Conservation (phyloP, 768 basidiomycete genomes). For the Gymnopilus junonius region DNA sequence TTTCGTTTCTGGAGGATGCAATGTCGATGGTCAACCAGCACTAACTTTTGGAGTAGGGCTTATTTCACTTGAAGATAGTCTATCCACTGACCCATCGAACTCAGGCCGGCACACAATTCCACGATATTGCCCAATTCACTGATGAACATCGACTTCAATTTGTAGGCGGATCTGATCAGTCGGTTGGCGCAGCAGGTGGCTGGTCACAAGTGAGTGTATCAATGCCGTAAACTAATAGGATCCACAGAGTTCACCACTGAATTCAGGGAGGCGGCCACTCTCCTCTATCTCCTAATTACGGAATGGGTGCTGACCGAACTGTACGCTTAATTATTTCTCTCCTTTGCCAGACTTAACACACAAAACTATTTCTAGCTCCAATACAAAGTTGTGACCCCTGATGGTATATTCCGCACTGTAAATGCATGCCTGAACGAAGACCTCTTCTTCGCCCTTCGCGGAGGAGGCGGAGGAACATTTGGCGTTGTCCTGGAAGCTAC, state of each 20-base stretch:
- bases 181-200: slow-evolving; percentile 49
- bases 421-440: slow-evolving; percentile 56
- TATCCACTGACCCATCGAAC: not conserved
- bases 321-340: slow-evolving; percentile 28
- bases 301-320: slow-evolving; percentile 51
- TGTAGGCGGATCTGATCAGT: slow-evolving; percentile 47
- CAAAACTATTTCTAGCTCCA: slow-evolving; percentile 39
- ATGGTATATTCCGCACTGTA: slow-evolving; percentile 47
- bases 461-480: slow-evolving; percentile 53
- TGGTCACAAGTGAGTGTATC: slow-evolving; percentile 34
- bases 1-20: slow-evolving; percentile 44
- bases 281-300: slow-evolving; percentile 46
- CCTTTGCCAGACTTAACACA: no score
- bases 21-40: slow-evolving; percentile 25
- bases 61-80: not conserved
- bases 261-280: slow-evolving; percentile 48
- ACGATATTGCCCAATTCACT: slow-evolving; percentile 46
- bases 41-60: slow-evolving; percentile 43
- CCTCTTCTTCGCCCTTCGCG: slow-evolving; percentile 58
- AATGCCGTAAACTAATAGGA: not conserved
- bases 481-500: slow-evolving; percentile 44
- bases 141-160: slow-evolving; percentile 46
- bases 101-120: slow-evolving; percentile 51
- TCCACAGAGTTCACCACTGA: not conserved
- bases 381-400: slow-evolving; percentile 57